Base-by-base conservation (phyloP, 345 rosid genomes). In the Lagerstroemia speciosa region DNA sequence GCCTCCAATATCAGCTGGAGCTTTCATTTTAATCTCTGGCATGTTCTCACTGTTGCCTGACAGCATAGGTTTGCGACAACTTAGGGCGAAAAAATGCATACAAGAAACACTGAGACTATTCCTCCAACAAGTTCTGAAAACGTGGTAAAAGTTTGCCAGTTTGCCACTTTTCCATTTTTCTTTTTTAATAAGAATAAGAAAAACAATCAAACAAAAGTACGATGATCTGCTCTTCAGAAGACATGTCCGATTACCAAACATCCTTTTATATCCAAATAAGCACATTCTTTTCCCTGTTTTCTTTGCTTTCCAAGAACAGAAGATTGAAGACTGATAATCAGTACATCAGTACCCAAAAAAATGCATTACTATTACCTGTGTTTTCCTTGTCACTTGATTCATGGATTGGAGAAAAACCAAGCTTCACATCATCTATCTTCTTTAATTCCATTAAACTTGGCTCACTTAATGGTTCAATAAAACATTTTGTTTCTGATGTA, bases 401-500 rank as follows among this genome's bases (percentile, higher is more conserved):
- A 38, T 26, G 30, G 9, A 3, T 36, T 19, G 27, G 17, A 22
- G 20, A 38, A 17, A 37, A 37, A 65, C 32, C 48, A 65, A 26
- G 38, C 48, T 38, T 40, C 29, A 9, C 48, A 37, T 38, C 48
- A 38, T 16, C 48, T 33, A 27, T 68, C 17, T 53, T 19, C 62
- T 68, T 34, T 68, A 40, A 27, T 68, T 10, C 55, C 26, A n/a
- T 38, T 10, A 57, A 22, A 58, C 48, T 64, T 70, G 70, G 78
- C 55, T 75, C 70, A 36, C 75, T 79, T 20, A 22, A 27, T 17
- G 71, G 30, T 64, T 66, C 53, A 17, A 41, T 52, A 45, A 43
- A 66, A 37, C 34, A 58, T 2, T 73, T 72, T 73, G 67, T 72
- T 72, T 64, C 52, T 62, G 69, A 73, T 73, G 58, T 69, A 43